A percentile compares a stretch with the other conserved stretches of the same genome.
Conservation (phyloP, 2,329 filamentous ascomycete genomes). For the Colletotrichum liriopes region DNA sequence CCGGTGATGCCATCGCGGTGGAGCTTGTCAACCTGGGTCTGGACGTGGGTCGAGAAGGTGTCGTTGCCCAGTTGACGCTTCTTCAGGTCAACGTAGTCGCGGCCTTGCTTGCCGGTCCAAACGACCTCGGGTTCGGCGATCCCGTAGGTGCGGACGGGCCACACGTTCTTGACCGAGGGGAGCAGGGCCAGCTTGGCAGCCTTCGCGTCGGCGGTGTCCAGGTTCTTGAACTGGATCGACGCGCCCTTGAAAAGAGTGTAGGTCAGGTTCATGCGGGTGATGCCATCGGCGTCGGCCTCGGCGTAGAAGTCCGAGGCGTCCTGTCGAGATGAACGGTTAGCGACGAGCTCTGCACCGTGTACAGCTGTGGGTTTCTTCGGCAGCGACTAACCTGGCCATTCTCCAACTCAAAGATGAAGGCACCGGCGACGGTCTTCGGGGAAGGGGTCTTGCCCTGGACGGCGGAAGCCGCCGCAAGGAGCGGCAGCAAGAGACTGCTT, state of each 20-base stretch:
- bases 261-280: slow-evolving; percentile 64
- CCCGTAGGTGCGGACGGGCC: slow-evolving; percentile 62
- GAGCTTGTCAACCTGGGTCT: slow-evolving; percentile 71
- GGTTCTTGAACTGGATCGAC: slow-evolving; percentile 67
- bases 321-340: slow-evolving; percentile 46
- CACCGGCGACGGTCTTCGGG: slow-evolving; percentile 58
- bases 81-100: slow-evolving; percentile 47
- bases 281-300: slow-evolving; percentile 57
- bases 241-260: slow-evolving; percentile 69
- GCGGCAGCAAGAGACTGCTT: slow-evolving; percentile 51
- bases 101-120: slow-evolving; percentile 57
- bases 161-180: slow-evolving; percentile 64
- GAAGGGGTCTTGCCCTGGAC: slow-evolving; percentile 47
- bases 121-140: slow-evolving; percentile 62
- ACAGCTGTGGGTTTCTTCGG: too few species aligned
- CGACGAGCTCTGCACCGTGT: not conserved
- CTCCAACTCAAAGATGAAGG: slow-evolving; percentile 69
- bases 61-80: slow-evolving; percentile 51
- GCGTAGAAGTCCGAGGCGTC: slow-evolving; percentile 59
- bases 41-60: slow-evolving; percentile 65
- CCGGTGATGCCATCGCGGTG: slow-evolving; percentile 64
- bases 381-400: slow-evolving; percentile 60
- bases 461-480: slow-evolving; percentile 54
- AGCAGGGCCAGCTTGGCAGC: slow-evolving; percentile 59
- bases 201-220: slow-evolving; percentile 60